These are phyloP conservation scores for Hypomontagnella monticulosa DNA, from an alignment of 495 filamentous ascomycete genomes.

Conservation along the genomic window DNA sequence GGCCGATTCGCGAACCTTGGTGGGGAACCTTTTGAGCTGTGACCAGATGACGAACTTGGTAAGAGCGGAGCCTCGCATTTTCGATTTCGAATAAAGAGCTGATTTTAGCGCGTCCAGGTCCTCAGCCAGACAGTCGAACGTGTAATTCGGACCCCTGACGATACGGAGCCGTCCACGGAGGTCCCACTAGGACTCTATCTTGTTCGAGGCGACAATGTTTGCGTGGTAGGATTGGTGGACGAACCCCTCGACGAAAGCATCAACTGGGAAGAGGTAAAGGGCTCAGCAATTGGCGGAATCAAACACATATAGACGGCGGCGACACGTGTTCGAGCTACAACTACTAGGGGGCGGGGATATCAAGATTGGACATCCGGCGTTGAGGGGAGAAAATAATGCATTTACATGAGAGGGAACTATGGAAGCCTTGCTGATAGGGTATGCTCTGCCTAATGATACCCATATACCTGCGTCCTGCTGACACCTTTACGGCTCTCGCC, in stretches of 20 bases:
- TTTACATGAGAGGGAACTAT: constrained; percentile 31
- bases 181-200: constrained; percentile 89
- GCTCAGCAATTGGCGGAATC: constrained; percentile 81
- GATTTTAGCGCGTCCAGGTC: constrained; percentile 55
- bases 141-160: constrained; percentile 84
- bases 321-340: constrained; percentile 6
- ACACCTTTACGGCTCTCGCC: constrained; percentile 31
- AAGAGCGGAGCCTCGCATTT: constrained; percentile 23
- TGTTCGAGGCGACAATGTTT: constrained; percentile 94
- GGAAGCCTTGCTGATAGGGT: constrained; percentile 42
- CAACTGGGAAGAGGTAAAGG: constrained; percentile 89
- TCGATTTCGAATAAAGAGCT: background rate
- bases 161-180: constrained; percentile 81
- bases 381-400: constrained; percentile 32
- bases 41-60: constrained; percentile 94
- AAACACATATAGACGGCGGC: constrained; percentile 63
- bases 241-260: constrained; percentile 87
- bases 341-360: background rate
- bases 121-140: constrained; percentile 86
- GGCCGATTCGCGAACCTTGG: constrained; percentile 87
- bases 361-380: constrained; percentile 41
- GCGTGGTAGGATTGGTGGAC: constrained; percentile 88
- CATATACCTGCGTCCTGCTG: constrained; percentile 40
- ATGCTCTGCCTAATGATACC: constrained; percentile 49
- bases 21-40: constrained; percentile 83